Evolutionary conservation across 2,329 filamentous ascomycete genomes (phyloP).

Genomic region (Neoarthrinium moseri): DNA sequence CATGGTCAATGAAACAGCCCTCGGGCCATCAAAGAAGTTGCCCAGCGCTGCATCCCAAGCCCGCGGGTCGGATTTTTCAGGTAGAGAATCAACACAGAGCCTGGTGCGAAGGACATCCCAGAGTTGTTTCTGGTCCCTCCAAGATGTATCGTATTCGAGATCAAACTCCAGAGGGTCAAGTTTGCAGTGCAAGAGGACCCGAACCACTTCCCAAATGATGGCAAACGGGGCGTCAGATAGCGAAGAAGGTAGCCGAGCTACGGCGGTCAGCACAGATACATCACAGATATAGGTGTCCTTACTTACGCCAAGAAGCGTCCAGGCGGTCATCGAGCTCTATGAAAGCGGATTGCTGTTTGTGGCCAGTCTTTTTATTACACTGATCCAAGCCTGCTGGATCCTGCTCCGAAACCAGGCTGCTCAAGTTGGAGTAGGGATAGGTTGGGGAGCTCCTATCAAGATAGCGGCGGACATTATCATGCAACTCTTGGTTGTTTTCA

Average conservation of each 20-base stretch:
- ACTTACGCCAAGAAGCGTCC: slow-evolving; percentile 27
- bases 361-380: not conserved
- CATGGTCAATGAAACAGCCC: slow-evolving; percentile 42
- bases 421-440: slow-evolving; percentile 12
- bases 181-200: slow-evolving; percentile 44
- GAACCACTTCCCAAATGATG: slow-evolving; percentile 51
- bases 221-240: slow-evolving; percentile 45
- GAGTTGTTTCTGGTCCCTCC: slow-evolving; percentile 43
- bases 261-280: not conserved
- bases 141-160: slow-evolving; percentile 35
- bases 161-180: slow-evolving; percentile 36
- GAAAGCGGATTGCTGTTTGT: not conserved
- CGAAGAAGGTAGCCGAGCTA: slow-evolving; percentile 33
- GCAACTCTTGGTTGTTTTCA: slow-evolving; percentile 10
- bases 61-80: slow-evolving; percentile 39
- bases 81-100: slow-evolving; percentile 48
- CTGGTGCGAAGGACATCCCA: slow-evolving; percentile 36
- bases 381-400: slow-evolving; percentile 3
- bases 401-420: slow-evolving; percentile 6
- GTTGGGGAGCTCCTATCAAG: slow-evolving; percentile 6
- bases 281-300: not conserved
- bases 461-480: slow-evolving; percentile 1
- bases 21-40: slow-evolving; percentile 31
- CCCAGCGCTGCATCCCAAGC: slow-evolving; percentile 46
- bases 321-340: slow-evolving; percentile 21